Evolutionary conservation across 2,329 filamentous ascomycete species (phyloP).

Genomic region (Kalaharituber pfeilii): DNA sequence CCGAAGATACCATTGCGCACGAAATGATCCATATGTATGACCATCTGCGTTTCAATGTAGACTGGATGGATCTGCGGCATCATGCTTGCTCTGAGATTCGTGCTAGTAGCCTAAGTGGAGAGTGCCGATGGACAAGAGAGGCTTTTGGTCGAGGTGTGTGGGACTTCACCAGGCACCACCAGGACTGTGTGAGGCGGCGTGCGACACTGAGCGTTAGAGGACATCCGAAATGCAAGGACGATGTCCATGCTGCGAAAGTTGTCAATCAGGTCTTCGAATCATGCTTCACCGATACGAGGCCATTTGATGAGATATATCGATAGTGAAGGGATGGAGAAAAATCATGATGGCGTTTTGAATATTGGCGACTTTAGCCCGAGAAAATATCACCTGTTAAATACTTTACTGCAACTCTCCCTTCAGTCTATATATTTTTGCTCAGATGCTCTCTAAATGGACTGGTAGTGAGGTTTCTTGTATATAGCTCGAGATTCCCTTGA

Average conservation of each 20-base stretch:
- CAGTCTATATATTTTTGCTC: no score
- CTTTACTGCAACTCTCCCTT: no score
- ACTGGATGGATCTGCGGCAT: slow-evolving; percentile 68
- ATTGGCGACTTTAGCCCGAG: no score
- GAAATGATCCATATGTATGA: slow-evolving; percentile 98
- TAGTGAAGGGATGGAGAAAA: no score
- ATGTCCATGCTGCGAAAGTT: slow-evolving; percentile 67
- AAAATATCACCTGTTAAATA: no score
- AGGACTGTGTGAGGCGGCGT: slow-evolving; percentile 70
- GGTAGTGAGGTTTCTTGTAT: no score
- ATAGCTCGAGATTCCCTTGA: no score
- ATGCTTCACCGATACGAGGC: slow-evolving; percentile 82
- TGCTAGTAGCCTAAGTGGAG: slow-evolving; percentile 78
- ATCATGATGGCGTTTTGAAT: no score
- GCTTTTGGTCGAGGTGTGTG: slow-evolving; percentile 72
- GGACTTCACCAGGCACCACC: slow-evolving; percentile 80
- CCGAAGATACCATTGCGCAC: slow-evolving; percentile 88
- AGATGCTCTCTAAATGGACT: no score
- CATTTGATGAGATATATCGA: slow-evolving; percentile 92
- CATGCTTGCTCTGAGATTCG: slow-evolving; percentile 94
- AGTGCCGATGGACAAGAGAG: slow-evolving; percentile 80
- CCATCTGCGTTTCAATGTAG: slow-evolving; percentile 75
- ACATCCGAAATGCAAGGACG: slow-evolving; percentile 64
- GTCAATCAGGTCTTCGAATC: slow-evolving; percentile 99
- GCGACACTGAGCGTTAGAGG: slow-evolving; percentile 65